Evolutionary conservation across 441 rosid species (phyloP), one percentile per base, ranked within the genome.

Genomic region (Raphanus hybrid): DNA sequence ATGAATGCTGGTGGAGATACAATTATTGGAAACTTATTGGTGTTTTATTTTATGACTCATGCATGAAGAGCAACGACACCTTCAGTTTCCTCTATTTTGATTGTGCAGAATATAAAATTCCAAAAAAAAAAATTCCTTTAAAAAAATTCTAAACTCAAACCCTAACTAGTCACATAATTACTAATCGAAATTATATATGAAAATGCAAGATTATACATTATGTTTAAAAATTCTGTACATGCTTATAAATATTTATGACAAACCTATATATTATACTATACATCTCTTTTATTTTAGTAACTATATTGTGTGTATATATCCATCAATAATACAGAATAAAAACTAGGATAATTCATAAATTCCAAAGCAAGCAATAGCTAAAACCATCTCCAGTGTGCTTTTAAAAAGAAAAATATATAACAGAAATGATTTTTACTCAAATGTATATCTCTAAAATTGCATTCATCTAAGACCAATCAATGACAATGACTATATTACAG

Each of bases 11-110:
- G 76, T 65, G 59, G 37, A 32, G 32, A 58, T 64, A 57, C n/a
- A 65, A 58, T 65, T 71, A 20, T 71, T 71, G 32, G 29, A 58
- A 76, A 65, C 54, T 77, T 71, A 71, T 71, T 70, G 71, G 48
- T 55, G 12, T 29, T 55, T 20, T 29, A 35, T 35, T 45, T 20
- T 45, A 57, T 77, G 76, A 71, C 73, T 48, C 34, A 29, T 29
- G 6, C 62, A 34, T 45, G 63, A 66, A 37, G 16, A 71, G 45
- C 68, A 6, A 64, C 23, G 32, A 65, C 60, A 6, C 64, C 70
- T 77, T 65, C 43, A 32, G 54, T 58, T 76, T 64, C 60, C 29
- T 70, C 68, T 39, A 43, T 77, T 71, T 71, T 8, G 41, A 76
- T 6, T 64, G 59, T 54, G 6, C 70, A 27, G 26, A 29, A 11